Percentiles rank a stretch among this genome's conserved stretches.
Conservation (phyloP, 2,329 filamentous ascomycete genomes). For the Cladosporium colombiae region DNA sequence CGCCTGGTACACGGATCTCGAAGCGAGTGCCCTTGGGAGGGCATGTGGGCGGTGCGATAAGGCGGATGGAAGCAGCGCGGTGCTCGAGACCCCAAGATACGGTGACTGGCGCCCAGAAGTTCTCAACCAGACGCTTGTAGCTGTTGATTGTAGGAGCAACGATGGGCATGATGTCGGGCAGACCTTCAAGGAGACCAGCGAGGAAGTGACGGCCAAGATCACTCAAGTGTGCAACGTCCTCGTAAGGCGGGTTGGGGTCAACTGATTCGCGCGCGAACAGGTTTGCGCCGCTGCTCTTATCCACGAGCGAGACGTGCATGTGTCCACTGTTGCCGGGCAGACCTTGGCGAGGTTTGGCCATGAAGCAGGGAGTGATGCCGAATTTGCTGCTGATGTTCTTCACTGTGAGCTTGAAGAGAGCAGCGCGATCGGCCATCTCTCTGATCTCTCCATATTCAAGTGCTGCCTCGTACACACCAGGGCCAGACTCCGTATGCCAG, state of each 20-base stretch:
- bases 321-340: conserved; percentile 94
- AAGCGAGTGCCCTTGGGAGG: conserved; percentile 86
- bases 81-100: conserved; percentile 97
- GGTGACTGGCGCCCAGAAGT: conserved; percentile 98
- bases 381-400: conserved; percentile 85
- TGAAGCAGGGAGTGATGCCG: conserved; percentile 95
- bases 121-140: conserved; percentile 97
- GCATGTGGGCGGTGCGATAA: conserved; percentile 85
- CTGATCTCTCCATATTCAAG: conserved; percentile 86
- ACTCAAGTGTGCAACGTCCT: conserved; percentile 77
- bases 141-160: conserved; percentile 94
- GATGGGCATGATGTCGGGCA: conserved; percentile 94
- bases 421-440: conserved; percentile 88
- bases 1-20: conserved; percentile 90
- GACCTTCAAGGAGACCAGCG: conserved; percentile 81
- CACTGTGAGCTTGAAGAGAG: conserved; percentile 91
- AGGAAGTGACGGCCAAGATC: conserved; percentile 91
- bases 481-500: conserved; percentile 94
- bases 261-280: conserved; percentile 72
- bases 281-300: conserved; percentile 68
- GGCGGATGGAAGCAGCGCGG: conserved; percentile 82
- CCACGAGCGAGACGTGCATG: conserved; percentile 88
- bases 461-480: conserved; percentile 92
- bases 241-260: conserved; percentile 70
- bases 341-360: conserved; percentile 93